Percentiles rank a stretch among this genome's conserved stretches.
Conservation (phyloP, 192 early-diverging fungal genomes). For the Oehlia diaphana region DNA sequence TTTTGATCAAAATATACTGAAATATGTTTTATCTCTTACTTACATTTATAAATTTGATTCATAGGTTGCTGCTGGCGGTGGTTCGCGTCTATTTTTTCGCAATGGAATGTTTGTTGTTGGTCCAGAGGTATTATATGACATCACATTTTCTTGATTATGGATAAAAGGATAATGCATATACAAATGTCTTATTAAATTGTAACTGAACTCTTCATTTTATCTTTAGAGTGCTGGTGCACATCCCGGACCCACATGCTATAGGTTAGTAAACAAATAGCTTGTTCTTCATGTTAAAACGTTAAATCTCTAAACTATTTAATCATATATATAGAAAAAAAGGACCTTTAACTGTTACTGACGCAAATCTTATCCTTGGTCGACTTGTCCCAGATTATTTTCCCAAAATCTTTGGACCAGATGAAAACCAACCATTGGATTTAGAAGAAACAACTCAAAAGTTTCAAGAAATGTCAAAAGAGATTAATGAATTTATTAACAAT, state of each 20-base stretch:
- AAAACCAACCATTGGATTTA: conserved; percentile 77
- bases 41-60: neutral
- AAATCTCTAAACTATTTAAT: neutral
- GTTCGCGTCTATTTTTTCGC: conserved; percentile 87
- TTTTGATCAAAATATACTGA: neutral
- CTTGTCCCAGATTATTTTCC: conserved; percentile 88
- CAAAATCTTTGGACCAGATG: conserved; percentile 87
- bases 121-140: conserved; percentile 55
- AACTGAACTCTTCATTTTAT: neutral
- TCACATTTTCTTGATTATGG: neutral
- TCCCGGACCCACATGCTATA: conserved; percentile 96
- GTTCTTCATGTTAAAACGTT: neutral
- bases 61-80: conserved; percentile 88
- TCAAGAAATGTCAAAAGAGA: conserved; percentile 57
- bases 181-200: neutral
- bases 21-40: neutral
- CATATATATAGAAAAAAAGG: conserved; percentile 71
- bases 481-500: conserved; percentile 58
- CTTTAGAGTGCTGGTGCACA: conserved; percentile 81
- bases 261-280: conserved; percentile 28
- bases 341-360: conserved; percentile 90
- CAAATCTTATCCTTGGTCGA: conserved; percentile 88
- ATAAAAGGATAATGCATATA: too few species aligned
- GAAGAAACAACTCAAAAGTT: conserved; percentile 65
- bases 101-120: conserved; percentile 96